phyloP scores from a whole-genome alignment of 2,329 filamentous ascomycete species.

The Penicillium psychrosexuale region DNA sequence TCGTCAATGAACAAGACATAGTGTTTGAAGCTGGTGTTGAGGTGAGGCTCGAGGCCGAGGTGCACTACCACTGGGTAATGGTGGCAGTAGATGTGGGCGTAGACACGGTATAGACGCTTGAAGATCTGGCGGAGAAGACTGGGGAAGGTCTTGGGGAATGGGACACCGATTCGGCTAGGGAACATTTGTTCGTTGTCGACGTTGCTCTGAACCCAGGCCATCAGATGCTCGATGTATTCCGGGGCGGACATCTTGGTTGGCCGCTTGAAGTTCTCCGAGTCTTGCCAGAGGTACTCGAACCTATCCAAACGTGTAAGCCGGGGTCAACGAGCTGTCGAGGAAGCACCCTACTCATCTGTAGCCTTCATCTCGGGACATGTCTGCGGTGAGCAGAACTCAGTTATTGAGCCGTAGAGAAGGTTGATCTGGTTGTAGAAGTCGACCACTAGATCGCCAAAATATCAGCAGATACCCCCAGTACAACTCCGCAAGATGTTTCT shows the following conservation, averaged over 20 bases:
- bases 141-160: conserved; percentile 91
- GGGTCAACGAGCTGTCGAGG: not conserved
- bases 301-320: conserved; percentile 44
- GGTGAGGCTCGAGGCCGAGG: conserved; percentile 89
- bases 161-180: conserved; percentile 88
- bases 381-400: conserved; percentile 96
- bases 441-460: conserved; percentile 66
- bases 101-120: conserved; percentile 97
- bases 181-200: conserved; percentile 95
- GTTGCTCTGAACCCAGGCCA: conserved; percentile 92
- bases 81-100: conserved; percentile 99
- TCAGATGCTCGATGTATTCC: conserved; percentile 95
- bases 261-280: conserved; percentile 86
- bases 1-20: conserved; percentile 99
- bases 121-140: conserved; percentile 90
- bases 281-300: conserved; percentile 99
- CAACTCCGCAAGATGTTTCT: conserved; percentile 26
- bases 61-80: conserved; percentile 97
- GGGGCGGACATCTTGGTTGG: conserved; percentile 98
- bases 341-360: conserved; percentile 77
- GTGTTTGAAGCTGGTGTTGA: conserved; percentile 99
- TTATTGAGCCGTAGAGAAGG: conserved; percentile 96
- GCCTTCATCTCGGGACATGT: conserved; percentile 99
- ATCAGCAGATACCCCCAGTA: conserved; percentile 21
- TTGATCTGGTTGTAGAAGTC: conserved; percentile 99